Evolutionary conservation across 257 asterid genomes (phyloP).

Genomic region (Voacanga thouarsii): DNA sequence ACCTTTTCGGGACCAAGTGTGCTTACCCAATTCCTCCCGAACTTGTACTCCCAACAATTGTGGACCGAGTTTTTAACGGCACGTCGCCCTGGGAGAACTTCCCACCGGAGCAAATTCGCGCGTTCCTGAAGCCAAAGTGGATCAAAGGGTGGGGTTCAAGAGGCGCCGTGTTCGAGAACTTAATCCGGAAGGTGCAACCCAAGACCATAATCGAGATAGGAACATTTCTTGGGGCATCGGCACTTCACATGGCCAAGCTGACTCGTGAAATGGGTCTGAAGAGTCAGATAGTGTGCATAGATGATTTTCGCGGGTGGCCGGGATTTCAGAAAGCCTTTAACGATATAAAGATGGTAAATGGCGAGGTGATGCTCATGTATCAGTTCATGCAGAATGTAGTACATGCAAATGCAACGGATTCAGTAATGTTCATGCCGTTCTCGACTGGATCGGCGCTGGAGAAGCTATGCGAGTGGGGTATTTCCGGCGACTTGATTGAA

Average conservation of each 20-base stretch:
- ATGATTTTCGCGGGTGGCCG: constrained; percentile 79
- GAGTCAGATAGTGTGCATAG: constrained; percentile 53
- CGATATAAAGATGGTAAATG: constrained; percentile 54
- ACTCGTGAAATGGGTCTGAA: constrained; percentile 40
- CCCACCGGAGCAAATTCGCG: constrained; percentile 42
- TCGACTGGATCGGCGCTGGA: constrained; percentile 54
- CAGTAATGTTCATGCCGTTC: constrained; percentile 41
- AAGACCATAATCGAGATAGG: constrained; percentile 58
- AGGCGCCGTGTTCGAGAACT: constrained; percentile 53
- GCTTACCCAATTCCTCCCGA: constrained; percentile 21
- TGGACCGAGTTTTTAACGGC: constrained; percentile 48
- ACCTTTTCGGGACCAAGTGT: constrained; percentile 27
- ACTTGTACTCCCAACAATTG: constrained; percentile 31
- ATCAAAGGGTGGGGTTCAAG: constrained; percentile 62
- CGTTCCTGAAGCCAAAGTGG: constrained; percentile 33
- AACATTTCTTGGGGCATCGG: constrained; percentile 66
- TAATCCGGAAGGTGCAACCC: constrained; percentile 45
- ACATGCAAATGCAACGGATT: constrained; percentile 34
- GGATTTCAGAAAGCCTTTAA: constrained; percentile 49
- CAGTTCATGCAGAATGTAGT: constrained; percentile 72
- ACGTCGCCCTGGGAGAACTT: constrained; percentile 54
- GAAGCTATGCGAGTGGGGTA: constrained; percentile 69
- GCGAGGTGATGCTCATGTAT: constrained; percentile 46
- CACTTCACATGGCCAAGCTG: constrained; percentile 54
- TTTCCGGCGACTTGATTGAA: constrained; percentile 57